Evolutionary conservation across 2,329 filamentous ascomycete species (phyloP).

Genomic region (Mollisia scopiformis): DNA sequence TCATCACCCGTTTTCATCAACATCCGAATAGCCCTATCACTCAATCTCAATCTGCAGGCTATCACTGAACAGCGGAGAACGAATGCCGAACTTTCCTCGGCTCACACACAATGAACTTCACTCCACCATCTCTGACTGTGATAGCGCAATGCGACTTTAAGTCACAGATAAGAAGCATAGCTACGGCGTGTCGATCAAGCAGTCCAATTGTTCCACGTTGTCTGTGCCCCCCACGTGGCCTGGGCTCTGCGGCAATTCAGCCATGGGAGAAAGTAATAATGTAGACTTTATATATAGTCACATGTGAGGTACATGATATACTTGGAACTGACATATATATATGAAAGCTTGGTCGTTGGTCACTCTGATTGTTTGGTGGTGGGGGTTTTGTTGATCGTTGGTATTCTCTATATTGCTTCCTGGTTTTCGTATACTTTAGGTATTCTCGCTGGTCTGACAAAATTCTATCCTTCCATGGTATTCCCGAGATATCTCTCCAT

Average conservation of each 20-base stretch:
- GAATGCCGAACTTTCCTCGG: background rate
- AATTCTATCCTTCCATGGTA: no score
- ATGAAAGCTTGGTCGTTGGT: background rate
- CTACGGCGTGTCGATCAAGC: background rate
- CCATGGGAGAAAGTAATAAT: background rate
- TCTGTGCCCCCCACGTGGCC: background rate
- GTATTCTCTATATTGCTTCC: background rate
- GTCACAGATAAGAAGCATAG: slow-evolving; percentile 1
- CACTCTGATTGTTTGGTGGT: background rate
- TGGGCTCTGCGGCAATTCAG: background rate
- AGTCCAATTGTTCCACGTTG: background rate
- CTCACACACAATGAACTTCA: background rate
- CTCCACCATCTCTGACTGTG: background rate
- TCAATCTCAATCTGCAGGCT: no score
- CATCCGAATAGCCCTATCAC: no score
- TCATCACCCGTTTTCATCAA: no score
- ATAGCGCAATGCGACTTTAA: background rate
- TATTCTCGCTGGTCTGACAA: no score
- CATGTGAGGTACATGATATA: background rate
- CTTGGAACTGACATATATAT: background rate
- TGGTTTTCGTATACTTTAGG: background rate
- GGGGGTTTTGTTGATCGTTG: background rate
- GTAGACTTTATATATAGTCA: background rate
- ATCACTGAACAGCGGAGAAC: background rate
- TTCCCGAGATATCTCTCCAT: no score